Conservation (phyloP, 2,329 filamentous ascomycete species). For the Elsinoe australis region DNA sequence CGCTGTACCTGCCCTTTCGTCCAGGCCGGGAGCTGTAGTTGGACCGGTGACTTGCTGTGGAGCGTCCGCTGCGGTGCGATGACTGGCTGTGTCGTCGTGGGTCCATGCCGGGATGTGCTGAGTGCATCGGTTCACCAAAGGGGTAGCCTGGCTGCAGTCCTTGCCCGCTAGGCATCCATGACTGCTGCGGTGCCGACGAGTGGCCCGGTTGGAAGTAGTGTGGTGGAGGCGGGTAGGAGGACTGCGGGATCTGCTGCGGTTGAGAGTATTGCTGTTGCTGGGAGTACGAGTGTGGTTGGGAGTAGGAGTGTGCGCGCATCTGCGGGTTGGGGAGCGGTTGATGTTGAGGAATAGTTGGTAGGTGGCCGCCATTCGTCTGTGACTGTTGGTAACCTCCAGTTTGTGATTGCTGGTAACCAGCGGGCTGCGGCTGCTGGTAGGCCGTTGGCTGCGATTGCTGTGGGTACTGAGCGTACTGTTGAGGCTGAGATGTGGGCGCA, state of each 20-base stretch:
- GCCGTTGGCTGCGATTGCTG: slow-evolving; percentile 5
- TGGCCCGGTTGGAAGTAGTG: not conserved
- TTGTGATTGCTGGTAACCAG: not conserved
- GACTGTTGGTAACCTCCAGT: not conserved
- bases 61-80: slow-evolving; percentile 14
- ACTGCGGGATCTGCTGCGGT: slow-evolving; percentile 9
- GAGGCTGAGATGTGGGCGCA: not conserved
- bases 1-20: slow-evolving; percentile 2
- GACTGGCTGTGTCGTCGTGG: slow-evolving; percentile 4
- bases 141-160: not conserved
- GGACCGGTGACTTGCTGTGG: slow-evolving; percentile 1
- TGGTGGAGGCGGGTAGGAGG: not conserved
- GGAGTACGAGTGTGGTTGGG: slow-evolving; percentile 16
- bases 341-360: slow-evolving; percentile 15
- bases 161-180: slow-evolving; percentile 6
- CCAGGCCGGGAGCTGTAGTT: not conserved
- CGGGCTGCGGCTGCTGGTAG: not conserved
- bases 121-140: slow-evolving; percentile 9
- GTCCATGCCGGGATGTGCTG: slow-evolving; percentile 8
- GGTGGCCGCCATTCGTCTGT: not conserved
- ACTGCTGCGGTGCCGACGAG: slow-evolving; percentile 8
- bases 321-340: slow-evolving; percentile 8
- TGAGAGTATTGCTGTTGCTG: too few relatives aligned
- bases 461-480: not conserved
- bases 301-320: slow-evolving; percentile 16